Conservation (phyloP, 2,329 filamentous ascomycete species). For the Pestalotiopsis sp. region DNA sequence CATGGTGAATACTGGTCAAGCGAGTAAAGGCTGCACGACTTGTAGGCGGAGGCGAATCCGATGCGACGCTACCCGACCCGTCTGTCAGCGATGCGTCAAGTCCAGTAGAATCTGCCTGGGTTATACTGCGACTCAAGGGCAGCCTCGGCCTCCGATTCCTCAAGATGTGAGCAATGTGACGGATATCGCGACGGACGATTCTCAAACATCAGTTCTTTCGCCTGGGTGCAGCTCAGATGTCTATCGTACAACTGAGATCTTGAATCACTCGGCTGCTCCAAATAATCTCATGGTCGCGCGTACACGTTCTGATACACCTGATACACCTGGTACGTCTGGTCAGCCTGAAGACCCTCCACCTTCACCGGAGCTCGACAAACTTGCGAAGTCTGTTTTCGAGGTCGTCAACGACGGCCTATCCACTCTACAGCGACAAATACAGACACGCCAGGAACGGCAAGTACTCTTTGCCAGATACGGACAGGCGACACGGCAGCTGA, state of each 20-base stretch:
- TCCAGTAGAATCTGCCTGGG: not conserved
- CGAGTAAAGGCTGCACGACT: not conserved
- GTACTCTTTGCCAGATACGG: not conserved
- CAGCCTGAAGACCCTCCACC: not conserved
- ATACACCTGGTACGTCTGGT: not conserved
- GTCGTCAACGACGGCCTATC: not conserved
- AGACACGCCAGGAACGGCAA: not conserved
- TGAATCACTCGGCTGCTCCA: not conserved
- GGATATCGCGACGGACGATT: not conserved
- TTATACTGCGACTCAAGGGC: not conserved
- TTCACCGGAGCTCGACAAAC: not conserved
- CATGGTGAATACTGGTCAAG: conserved; percentile 1
- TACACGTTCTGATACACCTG: too few relatives aligned
- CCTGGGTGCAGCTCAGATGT: not conserved
- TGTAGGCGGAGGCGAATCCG: not conserved
- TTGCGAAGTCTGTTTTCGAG: not conserved
- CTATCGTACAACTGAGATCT: not conserved
- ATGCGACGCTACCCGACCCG: not conserved
- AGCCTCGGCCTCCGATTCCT: too few relatives aligned
- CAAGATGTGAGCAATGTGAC: not conserved
- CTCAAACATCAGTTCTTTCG: not conserved
- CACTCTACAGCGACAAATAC: not conserved
- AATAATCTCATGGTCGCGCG: not conserved
- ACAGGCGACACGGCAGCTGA: not conserved
- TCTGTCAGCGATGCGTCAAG: not conserved